Base-by-base conservation (phyloP, 257 asterid species). In the Vinca minor region DNA sequence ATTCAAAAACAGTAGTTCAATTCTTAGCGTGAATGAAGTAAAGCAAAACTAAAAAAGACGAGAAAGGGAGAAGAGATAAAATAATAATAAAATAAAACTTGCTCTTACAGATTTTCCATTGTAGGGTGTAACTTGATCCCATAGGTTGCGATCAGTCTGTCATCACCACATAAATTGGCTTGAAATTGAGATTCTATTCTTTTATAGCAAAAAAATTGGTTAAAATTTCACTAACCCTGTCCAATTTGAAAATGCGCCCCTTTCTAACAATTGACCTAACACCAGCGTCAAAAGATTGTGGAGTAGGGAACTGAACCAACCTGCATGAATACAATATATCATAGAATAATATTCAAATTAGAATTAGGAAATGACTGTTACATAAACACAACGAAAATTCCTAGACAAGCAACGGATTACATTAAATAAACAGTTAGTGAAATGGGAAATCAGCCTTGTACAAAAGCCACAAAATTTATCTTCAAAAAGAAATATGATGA, bases 41-140 rank as follows among this genome's bases (percentile, higher is more conserved):
- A 35, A 47, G 28, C 28, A 35, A 75, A 47, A 4, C 42, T 3
- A n/a, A 20, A 54, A 46, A 64, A 57, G 36, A n/a, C n/a, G 38
- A 64, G 49, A 4, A 38, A 5, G 26, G 11, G 29, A n/a, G 0
- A 0, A n/a, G 23, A 38, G 5, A 1, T 38, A 3, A 46, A 67
- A 73, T 41, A 17, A 14, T 14, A n/a, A n/a, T n/a, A n/a, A n/a
- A n/a, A 23, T 18, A 60, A 59, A 25, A 62, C 26, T 62, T 47
- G 69, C 62, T 73, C 94, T 84, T 82, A 92, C 98, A 69, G 86
- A 69, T 85, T 89, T 92, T 66, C 96, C 98, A 66, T 82, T 87
- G 67, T 72, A 84, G 29, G 87, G 75, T 70, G 71, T 55, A 62
- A 70, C 18, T 12, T 59, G 9, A 71, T 87, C 91, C 95, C 93